Base-by-base conservation (phyloP, 2,329 filamentous ascomycete genomes). In the Sclerotinia sclerotiorum region DNA sequence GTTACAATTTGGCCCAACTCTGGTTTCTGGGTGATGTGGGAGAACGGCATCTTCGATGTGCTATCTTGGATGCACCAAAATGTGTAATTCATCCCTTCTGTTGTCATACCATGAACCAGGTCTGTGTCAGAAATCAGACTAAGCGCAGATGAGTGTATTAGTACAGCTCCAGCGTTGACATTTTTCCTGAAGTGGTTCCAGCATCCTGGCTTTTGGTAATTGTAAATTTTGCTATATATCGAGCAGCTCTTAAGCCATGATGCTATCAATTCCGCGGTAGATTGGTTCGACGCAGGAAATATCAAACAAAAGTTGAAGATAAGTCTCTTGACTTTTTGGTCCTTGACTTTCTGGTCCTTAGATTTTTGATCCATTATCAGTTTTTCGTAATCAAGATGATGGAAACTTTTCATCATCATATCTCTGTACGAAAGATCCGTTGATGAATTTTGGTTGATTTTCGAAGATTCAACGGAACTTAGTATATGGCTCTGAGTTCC, bases 151-250 rank as follows among this genome's bases (percentile, higher is more conserved):
- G 76, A 73, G 54, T 78, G 76, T n/a, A 77, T 71, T 5, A 78
- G 42, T 24, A 78, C 67, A 27, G 71, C 70, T 13, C 72, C 72
- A 27, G 35, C 29, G 5, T 69, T 54, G 27, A 66, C 57, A 54
- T 73, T 72, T 21, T 75, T 76, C 11, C 76, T 42, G 70, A 87
- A 86, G 24, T 76, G 77, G 5, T 75, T 70, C 85, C 85, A 87
- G 11, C 82, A 78, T 0, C 84, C 84, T 7, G 79, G 48, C 0
- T 74, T 74, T 17, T 80, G 72, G 60, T 80, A 81, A 8, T 77
- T 79, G 42, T 79, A 82, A 13, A 87, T 77, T 24, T 77, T 79
- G 71, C 81, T 83, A 2, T 78, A 70, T 0, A 78, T 72, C 44
- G 82, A 79, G 48, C 77, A 79, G 5, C 72, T 72, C 7, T 77